These are phyloP conservation scores for Morella rubra DNA, from an alignment of 306 rosid species.

Conservation along the genomic window DNA sequence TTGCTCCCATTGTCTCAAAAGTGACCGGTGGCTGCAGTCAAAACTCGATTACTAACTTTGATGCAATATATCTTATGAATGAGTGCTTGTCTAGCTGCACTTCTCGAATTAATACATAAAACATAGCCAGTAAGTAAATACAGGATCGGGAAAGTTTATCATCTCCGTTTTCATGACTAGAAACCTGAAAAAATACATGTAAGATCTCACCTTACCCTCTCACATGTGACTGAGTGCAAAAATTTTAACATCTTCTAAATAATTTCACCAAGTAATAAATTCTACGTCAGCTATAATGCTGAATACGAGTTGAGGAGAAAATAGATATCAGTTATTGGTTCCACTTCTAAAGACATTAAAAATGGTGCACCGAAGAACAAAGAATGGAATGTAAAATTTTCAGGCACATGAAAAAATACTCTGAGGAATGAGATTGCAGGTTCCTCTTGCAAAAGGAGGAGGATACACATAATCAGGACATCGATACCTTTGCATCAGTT, in stretches of 20 bases:
- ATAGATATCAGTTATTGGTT: background rate
- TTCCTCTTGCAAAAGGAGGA: conserved; percentile 12
- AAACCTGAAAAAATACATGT: background rate
- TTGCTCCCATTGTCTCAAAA: conserved; percentile 85
- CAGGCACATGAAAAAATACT: background rate
- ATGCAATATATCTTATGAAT: background rate
- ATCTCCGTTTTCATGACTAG: background rate
- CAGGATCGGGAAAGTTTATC: background rate
- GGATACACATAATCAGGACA: conserved; percentile 16
- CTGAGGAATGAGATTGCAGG: conserved; percentile 10
- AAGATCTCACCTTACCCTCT: background rate
- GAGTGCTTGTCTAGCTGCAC: background rate
- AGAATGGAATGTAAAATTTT: background rate
- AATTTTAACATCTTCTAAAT: background rate
- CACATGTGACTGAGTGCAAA: background rate
- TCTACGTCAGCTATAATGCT: background rate
- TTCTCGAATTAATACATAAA: background rate
- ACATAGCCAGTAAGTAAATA: conserved; percentile 8
- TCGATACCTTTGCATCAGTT: conserved; percentile 68
- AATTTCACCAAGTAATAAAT: background rate
- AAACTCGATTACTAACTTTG: background rate
- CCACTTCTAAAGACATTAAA: background rate
- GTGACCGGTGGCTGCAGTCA: conserved; percentile 57
- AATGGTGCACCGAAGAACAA: background rate
- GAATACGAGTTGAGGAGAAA: background rate